phyloP scores from a whole-genome alignment of 768 basidiomycete genomes.

The Lactarius tabidus region DNA sequence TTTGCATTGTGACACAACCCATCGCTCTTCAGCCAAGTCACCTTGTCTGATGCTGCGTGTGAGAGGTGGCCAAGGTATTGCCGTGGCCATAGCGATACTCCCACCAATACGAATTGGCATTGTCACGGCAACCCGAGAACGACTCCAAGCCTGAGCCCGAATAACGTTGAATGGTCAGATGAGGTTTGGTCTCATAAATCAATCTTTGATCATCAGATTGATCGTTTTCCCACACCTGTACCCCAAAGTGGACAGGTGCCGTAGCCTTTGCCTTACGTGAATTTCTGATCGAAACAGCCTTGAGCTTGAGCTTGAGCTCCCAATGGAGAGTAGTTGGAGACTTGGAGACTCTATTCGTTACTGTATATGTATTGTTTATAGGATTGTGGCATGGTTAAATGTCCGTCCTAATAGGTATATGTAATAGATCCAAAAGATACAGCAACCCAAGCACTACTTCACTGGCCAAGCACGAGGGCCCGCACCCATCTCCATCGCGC shows the following conservation, averaged over 20 bases:
- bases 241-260: not conserved
- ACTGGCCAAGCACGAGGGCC: not conserved
- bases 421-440: conserved; percentile 10
- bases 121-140: not conserved
- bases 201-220: not conserved
- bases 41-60: not conserved
- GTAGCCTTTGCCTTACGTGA: not conserved
- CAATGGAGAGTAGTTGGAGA: no score
- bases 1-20: not conserved
- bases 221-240: no score
- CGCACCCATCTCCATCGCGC: conserved; percentile 12
- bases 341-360: not conserved
- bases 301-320: no score
- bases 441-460: not conserved
- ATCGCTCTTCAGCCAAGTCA: not conserved
- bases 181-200: not conserved
- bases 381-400: conserved; percentile 16
- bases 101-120: not conserved
- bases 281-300: not conserved
- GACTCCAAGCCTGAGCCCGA: not conserved
- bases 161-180: not conserved
- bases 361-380: not conserved
- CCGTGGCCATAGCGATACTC: not conserved
- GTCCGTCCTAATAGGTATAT: conserved; percentile 2
- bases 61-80: no score